phyloP scores from a whole-genome alignment of 1,139 yeast species.

The Saccharomyces pastorianus region DNA sequence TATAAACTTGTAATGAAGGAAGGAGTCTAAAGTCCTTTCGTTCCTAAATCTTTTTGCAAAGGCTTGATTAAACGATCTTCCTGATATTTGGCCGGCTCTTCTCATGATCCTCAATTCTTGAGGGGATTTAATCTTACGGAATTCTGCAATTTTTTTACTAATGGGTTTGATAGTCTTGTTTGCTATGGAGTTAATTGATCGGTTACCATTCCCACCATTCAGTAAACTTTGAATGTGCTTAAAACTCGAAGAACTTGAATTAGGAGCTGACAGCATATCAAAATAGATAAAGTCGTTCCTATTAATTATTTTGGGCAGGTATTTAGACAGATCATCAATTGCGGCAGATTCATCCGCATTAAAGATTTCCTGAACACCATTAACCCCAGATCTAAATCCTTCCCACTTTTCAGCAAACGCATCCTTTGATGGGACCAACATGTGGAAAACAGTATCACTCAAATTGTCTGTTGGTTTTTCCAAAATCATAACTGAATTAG shows the following conservation, averaged over 20 bases:
- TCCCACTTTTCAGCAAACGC: conserved; percentile 83
- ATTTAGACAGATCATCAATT: conserved; percentile 36
- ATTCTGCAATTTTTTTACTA: conserved; percentile 38
- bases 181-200: conserved; percentile 10
- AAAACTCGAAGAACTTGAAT: neutral
- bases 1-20: conserved; percentile 71
- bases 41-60: conserved; percentile 56
- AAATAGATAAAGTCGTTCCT: conserved; percentile 45
- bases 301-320: conserved; percentile 41
- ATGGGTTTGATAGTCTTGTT: conserved; percentile 12
- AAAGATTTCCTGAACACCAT: conserved; percentile 73
- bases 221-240: neutral
- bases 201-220: conserved; percentile 27
- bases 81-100: conserved; percentile 72
- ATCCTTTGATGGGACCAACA: conserved; percentile 84
- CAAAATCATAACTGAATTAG: conserved; percentile 68
- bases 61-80: conserved; percentile 76
- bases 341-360: conserved; percentile 75
- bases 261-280: conserved; percentile 27
- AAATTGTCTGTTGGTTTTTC: conserved; percentile 51
- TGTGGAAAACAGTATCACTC: conserved; percentile 54
- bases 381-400: conserved; percentile 80
- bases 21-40: conserved; percentile 77
- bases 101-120: conserved; percentile 75
- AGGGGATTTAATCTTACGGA: conserved; percentile 65